Conservation (phyloP, 163 green algal species). For the Scenedesmus sp. region DNA sequence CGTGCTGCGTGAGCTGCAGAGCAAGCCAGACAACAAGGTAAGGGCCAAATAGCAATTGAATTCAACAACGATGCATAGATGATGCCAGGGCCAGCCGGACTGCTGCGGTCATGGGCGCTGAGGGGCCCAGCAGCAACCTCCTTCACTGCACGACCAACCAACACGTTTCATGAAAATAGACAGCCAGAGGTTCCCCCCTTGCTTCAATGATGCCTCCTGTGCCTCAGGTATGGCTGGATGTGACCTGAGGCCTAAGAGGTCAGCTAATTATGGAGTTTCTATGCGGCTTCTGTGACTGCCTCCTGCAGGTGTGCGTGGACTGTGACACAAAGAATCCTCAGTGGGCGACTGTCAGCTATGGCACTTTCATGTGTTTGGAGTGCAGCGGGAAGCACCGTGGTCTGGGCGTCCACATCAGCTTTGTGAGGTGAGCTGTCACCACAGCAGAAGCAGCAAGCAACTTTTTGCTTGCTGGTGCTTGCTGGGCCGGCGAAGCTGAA, state of each 20-base stretch:
- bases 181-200: background rate
- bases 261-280: background rate
- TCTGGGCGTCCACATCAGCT: constrained; percentile 98
- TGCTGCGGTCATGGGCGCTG: background rate
- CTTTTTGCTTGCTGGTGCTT: too few relatives aligned
- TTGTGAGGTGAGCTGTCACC: constrained; percentile 85
- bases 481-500: too few relatives aligned
- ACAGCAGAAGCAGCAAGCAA: background rate
- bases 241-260: background rate
- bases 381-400: constrained; percentile 96
- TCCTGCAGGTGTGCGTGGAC: constrained; percentile 92
- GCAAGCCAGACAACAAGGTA: constrained; percentile 90
- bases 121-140: background rate
- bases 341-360: constrained; percentile 96
- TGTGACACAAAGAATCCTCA: constrained; percentile 97
- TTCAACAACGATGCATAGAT: background rate
- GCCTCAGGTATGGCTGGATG: background rate
- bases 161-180: background rate
- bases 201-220: background rate
- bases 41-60: background rate
- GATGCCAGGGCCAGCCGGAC: background rate
- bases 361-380: constrained; percentile 99
- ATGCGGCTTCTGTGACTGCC: background rate
- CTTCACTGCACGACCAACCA: background rate
- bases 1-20: constrained; percentile 89